A percentile compares a stretch with the other conserved stretches of the same genome.
These are phyloP conservation scores for Leishmania guyanensis DNA, from an alignment of 208 protist species.

Conservation along the genomic window DNA sequence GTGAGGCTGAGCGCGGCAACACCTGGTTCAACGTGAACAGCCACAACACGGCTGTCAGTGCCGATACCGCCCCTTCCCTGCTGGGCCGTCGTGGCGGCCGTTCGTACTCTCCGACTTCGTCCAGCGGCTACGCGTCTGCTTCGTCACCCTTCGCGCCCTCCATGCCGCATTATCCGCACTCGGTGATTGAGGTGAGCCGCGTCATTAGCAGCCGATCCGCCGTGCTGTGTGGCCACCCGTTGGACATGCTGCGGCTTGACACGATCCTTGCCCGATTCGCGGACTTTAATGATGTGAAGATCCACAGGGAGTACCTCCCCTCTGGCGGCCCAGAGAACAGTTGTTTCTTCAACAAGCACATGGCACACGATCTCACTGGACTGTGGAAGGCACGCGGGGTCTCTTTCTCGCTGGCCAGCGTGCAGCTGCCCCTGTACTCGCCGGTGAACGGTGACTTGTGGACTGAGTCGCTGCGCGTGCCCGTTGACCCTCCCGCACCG, in stretches of 20 bases:
- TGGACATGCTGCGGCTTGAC: constrained; percentile 68
- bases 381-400: constrained; percentile 55
- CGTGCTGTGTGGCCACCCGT: constrained; percentile 76
- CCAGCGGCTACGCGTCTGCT: neutral
- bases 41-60: neutral
- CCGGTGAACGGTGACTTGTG: constrained; percentile 69
- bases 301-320: constrained; percentile 76
- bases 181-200: constrained; percentile 65
- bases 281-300: constrained; percentile 60
- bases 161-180: constrained; percentile 38
- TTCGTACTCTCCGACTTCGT: constrained; percentile 5
- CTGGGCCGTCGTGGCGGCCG: neutral
- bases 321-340: constrained; percentile 62
- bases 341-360: constrained; percentile 57
- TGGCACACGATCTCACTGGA: constrained; percentile 56
- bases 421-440: constrained; percentile 69
- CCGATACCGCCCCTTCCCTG: neutral
- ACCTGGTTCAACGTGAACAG: neutral
- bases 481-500: neutral
- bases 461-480: constrained; percentile 10
- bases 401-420: constrained; percentile 38
- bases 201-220: constrained; percentile 68
- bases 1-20: neutral
- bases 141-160: neutral
- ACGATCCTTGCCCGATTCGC: constrained; percentile 64